These are phyloP conservation scores for Solanum pimpinellifolium DNA, from an alignment of 257 asterid species.

Conservation along the genomic window DNA sequence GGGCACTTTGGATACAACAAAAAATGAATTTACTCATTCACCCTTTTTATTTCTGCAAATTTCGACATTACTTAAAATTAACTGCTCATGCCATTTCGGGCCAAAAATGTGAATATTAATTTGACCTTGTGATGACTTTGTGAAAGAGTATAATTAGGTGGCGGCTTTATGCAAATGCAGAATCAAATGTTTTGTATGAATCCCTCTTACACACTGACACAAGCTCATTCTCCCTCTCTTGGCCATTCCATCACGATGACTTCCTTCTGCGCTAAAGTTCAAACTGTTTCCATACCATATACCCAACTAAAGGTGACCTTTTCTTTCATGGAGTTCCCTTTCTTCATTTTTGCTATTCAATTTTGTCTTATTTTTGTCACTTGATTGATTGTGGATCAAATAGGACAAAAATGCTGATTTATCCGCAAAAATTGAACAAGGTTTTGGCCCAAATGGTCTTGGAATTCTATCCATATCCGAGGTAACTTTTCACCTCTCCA, in stretches of 20 bases:
- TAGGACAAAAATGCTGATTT: conserved; percentile 46
- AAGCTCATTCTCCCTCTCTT: neutral
- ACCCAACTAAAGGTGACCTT: conserved; percentile 28
- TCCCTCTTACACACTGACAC: neutral
- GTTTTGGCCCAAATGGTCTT: conserved; percentile 78
- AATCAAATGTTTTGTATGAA: neutral
- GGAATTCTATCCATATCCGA: conserved; percentile 68
- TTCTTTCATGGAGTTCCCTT: neutral
- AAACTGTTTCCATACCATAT: conserved; percentile 50
- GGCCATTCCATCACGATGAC: conserved; percentile 6
- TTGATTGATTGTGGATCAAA: neutral
- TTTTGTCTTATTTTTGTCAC: neutral
- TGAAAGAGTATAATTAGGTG: neutral
- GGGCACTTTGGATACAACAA: no score
- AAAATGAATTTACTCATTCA: no score
- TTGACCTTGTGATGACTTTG: neutral
- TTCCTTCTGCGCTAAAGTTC: conserved; percentile 14
- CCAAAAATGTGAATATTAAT: no score
- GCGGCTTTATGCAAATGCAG: neutral
- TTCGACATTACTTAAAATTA: no score
- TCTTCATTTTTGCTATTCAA: neutral
- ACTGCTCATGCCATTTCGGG: no score
- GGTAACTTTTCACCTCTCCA: conserved; percentile 13
- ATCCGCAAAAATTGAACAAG: conserved; percentile 59
- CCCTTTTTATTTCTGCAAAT: no score